Conservation (phyloP, 1,284 basidiomycete genomes). For the Acaromyces ingoldii region DNA sequence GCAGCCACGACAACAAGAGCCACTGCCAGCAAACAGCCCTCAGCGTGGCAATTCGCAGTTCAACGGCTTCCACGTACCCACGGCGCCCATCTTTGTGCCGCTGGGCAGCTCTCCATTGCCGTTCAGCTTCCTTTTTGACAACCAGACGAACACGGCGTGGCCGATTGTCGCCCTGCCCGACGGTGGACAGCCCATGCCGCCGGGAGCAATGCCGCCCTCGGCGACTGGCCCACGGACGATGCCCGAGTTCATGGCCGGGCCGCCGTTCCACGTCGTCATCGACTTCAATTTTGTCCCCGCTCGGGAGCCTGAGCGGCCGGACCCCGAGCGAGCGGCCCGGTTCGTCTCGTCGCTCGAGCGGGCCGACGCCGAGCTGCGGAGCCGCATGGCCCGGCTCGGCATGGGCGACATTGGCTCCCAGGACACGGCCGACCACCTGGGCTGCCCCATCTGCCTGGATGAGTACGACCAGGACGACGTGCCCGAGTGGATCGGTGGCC, state of each 20-base stretch:
- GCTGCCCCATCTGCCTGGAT: constrained; percentile 45
- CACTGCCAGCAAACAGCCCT: neutral
- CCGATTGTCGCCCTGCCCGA: constrained; percentile 19
- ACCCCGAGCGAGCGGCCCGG: constrained; percentile 21
- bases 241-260: constrained; percentile 22
- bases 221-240: neutral
- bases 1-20: neutral
- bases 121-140: constrained; percentile 42
- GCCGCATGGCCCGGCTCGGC: constrained; percentile 39
- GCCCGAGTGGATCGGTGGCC: constrained; percentile 39
- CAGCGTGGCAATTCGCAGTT: constrained; percentile 2
- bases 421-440: constrained; percentile 16
- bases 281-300: constrained; percentile 24
- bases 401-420: constrained; percentile 38
- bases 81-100: constrained; percentile 37
- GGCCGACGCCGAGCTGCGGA: constrained; percentile 44
- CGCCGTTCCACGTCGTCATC: constrained; percentile 35
- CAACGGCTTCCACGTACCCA: constrained; percentile 18
- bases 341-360: constrained; percentile 40
- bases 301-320: constrained; percentile 21
- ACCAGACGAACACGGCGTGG: constrained; percentile 30
- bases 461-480: constrained; percentile 37
- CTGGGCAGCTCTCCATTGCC: constrained; percentile 34
- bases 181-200: neutral
- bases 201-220: neutral